phyloP scores from a whole-genome alignment of 2,329 filamentous ascomycete species.

The Claviceps paspali region DNA sequence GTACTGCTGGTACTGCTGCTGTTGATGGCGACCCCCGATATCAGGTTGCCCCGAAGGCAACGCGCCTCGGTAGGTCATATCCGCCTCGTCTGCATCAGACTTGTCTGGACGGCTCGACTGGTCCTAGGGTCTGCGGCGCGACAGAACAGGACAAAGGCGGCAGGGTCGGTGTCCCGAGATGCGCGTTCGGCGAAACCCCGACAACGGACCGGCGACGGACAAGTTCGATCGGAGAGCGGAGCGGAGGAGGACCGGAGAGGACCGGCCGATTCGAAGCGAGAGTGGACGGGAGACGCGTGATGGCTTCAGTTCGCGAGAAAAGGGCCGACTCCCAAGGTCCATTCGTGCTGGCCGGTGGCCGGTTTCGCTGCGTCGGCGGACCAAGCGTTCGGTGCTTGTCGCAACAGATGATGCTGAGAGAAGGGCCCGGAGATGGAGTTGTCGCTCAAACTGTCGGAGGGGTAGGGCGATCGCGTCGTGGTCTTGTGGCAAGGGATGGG shows the following conservation, averaged over 20 bases:
- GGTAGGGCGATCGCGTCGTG: conserved; percentile 1
- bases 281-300: too few species aligned
- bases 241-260: neutral
- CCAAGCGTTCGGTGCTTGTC: too few species aligned
- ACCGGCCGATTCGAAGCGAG: neutral
- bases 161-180: too few species aligned
- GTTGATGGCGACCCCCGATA: conserved; percentile 14
- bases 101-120: neutral
- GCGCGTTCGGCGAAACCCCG: neutral
- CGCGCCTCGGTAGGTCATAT: conserved; percentile 22
- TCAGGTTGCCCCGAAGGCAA: conserved; percentile 15
- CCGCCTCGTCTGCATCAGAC: conserved; percentile 11
- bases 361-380: neutral
- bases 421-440: neutral
- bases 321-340: neutral
- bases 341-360: neutral
- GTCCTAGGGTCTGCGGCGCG: neutral
- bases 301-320: neutral
- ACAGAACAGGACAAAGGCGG: neutral
- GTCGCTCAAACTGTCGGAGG: neutral
- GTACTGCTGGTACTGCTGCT: conserved; percentile 5
- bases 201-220: neutral
- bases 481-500: neutral
- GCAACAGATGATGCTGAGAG: neutral
- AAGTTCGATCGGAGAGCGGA: neutral